phyloP scores from a whole-genome alignment of 2,329 filamentous ascomycete species.

The Akanthomyces muscarius region DNA sequence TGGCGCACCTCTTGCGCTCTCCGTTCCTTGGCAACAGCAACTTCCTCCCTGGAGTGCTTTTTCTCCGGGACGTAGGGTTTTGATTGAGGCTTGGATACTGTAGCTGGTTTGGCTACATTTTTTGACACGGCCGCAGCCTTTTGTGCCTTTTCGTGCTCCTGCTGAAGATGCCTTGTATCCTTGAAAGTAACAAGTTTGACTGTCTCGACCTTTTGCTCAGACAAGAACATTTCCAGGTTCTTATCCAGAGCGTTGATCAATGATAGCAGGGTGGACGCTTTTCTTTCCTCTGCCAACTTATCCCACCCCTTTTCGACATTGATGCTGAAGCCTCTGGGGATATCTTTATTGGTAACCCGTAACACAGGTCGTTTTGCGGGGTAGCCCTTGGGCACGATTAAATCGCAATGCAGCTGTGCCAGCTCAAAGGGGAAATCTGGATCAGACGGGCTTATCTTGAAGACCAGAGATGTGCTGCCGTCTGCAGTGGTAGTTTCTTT shows the following conservation, averaged over 20 bases:
- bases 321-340: slow-evolving; percentile 67
- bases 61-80: slow-evolving; percentile 40
- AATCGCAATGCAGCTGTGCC: slow-evolving; percentile 61
- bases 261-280: slow-evolving; percentile 56
- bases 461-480: slow-evolving; percentile 54
- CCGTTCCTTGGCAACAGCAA: slow-evolving; percentile 56
- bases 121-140: slow-evolving; percentile 16
- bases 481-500: slow-evolving; percentile 40
- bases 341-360: slow-evolving; percentile 62
- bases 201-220: slow-evolving; percentile 66
- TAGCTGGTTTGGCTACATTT: neutral
- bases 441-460: slow-evolving; percentile 69
- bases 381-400: slow-evolving; percentile 62
- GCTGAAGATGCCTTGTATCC: slow-evolving; percentile 49
- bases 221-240: slow-evolving; percentile 65
- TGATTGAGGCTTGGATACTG: slow-evolving; percentile 17
- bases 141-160: slow-evolving; percentile 19
- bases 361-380: slow-evolving; percentile 56
- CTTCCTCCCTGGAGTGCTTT: slow-evolving; percentile 56
- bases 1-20: slow-evolving; percentile 66
- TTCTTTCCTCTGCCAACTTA: slow-evolving; percentile 53
- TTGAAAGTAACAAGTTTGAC: slow-evolving; percentile 63
- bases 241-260: slow-evolving; percentile 69
- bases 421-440: slow-evolving; percentile 82
- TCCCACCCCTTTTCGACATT: slow-evolving; percentile 76